Conservation (phyloP, 163 green algal genomes). For the Volvox carteri region DNA sequence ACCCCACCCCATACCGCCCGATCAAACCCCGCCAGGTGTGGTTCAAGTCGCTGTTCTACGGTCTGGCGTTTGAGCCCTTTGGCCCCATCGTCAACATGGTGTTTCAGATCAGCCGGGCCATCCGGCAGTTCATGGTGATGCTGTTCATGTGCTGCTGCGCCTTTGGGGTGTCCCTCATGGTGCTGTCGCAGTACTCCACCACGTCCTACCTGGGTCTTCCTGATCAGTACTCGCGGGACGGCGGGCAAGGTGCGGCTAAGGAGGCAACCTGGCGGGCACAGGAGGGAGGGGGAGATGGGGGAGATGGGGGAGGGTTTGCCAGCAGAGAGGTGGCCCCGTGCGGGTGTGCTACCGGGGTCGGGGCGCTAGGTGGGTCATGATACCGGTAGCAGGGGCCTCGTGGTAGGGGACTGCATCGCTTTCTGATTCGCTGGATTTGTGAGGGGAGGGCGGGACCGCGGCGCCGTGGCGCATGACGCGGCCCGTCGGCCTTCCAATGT, state of each 20-base stretch:
- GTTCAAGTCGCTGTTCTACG: conserved; percentile 65
- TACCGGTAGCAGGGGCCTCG: too few species aligned
- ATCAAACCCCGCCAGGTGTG: conserved; percentile 27
- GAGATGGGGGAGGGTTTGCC: too few species aligned
- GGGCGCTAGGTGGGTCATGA: neutral
- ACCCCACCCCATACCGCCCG: too few species aligned
- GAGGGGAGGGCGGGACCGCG: too few species aligned
- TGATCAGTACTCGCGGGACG: conserved; percentile 21
- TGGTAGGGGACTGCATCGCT: too few species aligned
- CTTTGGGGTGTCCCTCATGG: conserved; percentile 63
- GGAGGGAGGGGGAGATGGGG: too few species aligned
- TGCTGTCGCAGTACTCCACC: conserved; percentile 60
- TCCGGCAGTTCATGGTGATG: conserved; percentile 53
- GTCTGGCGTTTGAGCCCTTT: conserved; percentile 66
- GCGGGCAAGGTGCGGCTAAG: conserved; percentile 30
- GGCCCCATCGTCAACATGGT: conserved; percentile 67
- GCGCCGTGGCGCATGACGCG: too few species aligned
- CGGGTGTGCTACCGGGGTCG: neutral
- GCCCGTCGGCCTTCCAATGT: too few species aligned
- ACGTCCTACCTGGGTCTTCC: neutral
- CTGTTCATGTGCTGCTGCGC: conserved; percentile 63
- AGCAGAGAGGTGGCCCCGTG: neutral
- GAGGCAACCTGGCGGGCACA: too few species aligned
- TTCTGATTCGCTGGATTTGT: too few species aligned
- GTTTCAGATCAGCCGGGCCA: conserved; percentile 58